A percentile compares a stretch with the other conserved stretches of the same genome.
phyloP scores from a whole-genome alignment of 208 protist species.

The Leishmania tropica region DNA sequence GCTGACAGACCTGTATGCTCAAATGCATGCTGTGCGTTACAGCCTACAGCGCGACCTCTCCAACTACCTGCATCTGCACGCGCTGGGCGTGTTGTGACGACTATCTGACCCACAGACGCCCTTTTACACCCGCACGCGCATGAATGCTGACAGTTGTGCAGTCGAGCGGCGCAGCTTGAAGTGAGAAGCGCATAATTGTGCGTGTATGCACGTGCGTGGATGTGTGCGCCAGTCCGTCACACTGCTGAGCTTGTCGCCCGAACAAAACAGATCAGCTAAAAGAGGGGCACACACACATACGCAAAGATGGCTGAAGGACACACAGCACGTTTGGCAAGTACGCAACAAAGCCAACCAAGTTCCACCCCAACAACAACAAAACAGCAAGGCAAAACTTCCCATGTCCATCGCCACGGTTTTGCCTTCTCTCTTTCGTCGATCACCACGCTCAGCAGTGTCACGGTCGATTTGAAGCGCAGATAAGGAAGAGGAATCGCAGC shows the following conservation, averaged over 20 bases:
- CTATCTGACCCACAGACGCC: not conserved
- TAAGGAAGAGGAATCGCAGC: not conserved
- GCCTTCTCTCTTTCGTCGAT: not conserved
- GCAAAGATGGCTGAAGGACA: not conserved
- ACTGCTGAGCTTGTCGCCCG: not conserved
- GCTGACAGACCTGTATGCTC: slow-evolving; percentile 19
- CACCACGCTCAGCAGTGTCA: not conserved
- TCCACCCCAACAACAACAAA: too few species aligned
- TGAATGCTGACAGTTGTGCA: not conserved
- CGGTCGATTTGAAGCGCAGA: not conserved
- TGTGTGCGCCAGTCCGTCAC: not conserved
- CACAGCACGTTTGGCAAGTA: not conserved
- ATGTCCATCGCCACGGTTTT: not conserved
- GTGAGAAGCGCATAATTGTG: not conserved
- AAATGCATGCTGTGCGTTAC: slow-evolving; percentile 41
- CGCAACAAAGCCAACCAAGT: not conserved
- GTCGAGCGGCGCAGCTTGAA: not conserved
- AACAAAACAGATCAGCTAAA: not conserved
- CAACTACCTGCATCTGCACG: slow-evolving; percentile 63
- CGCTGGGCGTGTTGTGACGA: slow-evolving; percentile 42
- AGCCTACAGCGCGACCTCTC: slow-evolving; percentile 57
- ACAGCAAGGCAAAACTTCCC: too few species aligned
- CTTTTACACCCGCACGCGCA: not conserved
- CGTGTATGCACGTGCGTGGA: not conserved
- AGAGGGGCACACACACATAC: not conserved